Evolutionary conservation across 1,284 basidiomycete species (phyloP).

Genomic region (Ustilago loliicola): DNA sequence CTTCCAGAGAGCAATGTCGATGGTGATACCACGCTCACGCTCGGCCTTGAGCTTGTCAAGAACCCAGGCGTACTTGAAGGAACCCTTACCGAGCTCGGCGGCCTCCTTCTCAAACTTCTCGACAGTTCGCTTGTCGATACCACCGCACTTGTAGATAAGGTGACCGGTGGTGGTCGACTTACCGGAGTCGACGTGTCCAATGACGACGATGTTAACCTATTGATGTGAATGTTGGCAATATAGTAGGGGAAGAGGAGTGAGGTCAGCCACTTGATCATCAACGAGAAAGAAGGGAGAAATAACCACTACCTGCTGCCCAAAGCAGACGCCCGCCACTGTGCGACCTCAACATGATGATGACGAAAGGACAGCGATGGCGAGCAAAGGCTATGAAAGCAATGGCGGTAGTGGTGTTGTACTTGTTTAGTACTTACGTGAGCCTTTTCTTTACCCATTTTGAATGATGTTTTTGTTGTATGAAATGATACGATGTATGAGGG

Average conservation of each 20-base stretch:
- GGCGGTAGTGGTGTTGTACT: background rate
- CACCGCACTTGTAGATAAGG: slow-evolving; percentile 99
- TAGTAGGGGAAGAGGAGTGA: background rate
- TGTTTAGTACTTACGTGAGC: slow-evolving; percentile 54
- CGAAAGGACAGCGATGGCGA: background rate
- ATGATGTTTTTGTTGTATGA: slow-evolving; percentile 44
- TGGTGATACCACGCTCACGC: slow-evolving; percentile 99
- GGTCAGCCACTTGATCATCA: background rate
- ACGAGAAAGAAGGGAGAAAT: no score
- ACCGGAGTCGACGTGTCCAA: slow-evolving; percentile 73
- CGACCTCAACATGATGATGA: background rate
- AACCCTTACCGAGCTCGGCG: slow-evolving; percentile 99
- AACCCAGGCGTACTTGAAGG: slow-evolving; percentile 98
- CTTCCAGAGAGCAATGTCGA: slow-evolving; percentile 86
- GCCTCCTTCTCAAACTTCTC: slow-evolving; percentile 99
- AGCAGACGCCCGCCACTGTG: background rate
- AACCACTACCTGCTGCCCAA: no score
- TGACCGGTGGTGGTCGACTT: slow-evolving; percentile 99
- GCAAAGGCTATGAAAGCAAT: background rate
- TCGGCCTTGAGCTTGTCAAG: slow-evolving; percentile 99
- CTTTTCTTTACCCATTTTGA: slow-evolving; percentile 66
- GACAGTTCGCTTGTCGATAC: slow-evolving; percentile 99
- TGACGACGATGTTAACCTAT: slow-evolving; percentile 71
- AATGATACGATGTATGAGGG: slow-evolving; percentile 56
- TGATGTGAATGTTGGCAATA: slow-evolving; percentile 19